Percentiles rank a stretch among this genome's conserved stretches.
phyloP scores from a whole-genome alignment of 805 yeast genomes.

The Maudiozyma bulderi region DNA sequence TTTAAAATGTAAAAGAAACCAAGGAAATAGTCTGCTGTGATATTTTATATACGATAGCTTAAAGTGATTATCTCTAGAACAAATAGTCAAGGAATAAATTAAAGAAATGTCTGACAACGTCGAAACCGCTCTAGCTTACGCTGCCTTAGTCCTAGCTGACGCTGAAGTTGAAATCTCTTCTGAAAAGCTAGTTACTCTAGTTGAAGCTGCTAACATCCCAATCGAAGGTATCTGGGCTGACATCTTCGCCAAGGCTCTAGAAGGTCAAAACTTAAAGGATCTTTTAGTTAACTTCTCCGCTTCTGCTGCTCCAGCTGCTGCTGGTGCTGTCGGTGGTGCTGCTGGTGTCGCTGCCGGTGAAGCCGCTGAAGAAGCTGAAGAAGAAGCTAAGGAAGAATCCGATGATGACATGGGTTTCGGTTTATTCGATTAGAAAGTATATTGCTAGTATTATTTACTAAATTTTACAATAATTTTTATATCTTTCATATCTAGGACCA shows the following conservation, averaged over 20 bases:
- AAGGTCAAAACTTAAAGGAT: conserved; percentile 65
- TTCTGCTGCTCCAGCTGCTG: conserved; percentile 35
- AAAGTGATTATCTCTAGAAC: conserved; percentile 28
- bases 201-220: conserved; percentile 56
- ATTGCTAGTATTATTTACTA: background rate
- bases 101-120: conserved; percentile 34
- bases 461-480: background rate
- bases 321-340: conserved; percentile 37
- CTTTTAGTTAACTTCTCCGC: conserved; percentile 51
- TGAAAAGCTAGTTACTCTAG: conserved; percentile 65
- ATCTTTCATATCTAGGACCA: conserved; percentile 1
- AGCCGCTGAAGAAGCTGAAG: conserved; percentile 35
- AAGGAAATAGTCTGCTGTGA: conserved; percentile 31
- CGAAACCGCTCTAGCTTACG: conserved; percentile 92
- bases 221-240: conserved; percentile 77
- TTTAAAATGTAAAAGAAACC: conserved; percentile 4
- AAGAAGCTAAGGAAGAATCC: conserved; percentile 49
- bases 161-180: conserved; percentile 89
- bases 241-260: conserved; percentile 73
- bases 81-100: background rate
- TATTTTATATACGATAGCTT: conserved; percentile 16
- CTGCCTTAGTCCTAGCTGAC: conserved; percentile 97
- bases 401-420: conserved; percentile 89
- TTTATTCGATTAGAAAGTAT: conserved; percentile 59
- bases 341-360: conserved; percentile 39